These are phyloP conservation scores for Arachis stenosperma DNA, from an alignment of 306 rosid species.

Conservation along the genomic window DNA sequence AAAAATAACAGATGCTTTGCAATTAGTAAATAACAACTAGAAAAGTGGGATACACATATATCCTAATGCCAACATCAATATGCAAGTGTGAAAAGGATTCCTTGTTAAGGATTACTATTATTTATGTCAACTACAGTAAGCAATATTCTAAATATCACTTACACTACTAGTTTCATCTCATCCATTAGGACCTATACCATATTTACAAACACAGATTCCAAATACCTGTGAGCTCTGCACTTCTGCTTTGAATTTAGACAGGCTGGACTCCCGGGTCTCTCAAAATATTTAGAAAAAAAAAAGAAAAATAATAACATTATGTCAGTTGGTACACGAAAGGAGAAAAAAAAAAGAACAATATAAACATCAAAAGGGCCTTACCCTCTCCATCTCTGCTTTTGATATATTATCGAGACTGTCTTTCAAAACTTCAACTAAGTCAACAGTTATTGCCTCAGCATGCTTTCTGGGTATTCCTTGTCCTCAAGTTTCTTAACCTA, in stretches of 20 bases:
- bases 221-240: conserved; percentile 77
- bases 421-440: conserved; percentile 80
- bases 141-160: background rate
- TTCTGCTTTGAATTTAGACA: conserved; percentile 75
- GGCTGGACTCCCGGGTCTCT: conserved; percentile 66
- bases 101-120: background rate
- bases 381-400: conserved; percentile 88
- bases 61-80: background rate
- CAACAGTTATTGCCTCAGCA: conserved; percentile 91
- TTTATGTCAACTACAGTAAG: background rate
- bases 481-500: conserved; percentile 87
- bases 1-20: background rate
- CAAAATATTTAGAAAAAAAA: background rate
- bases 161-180: too few relatives aligned
- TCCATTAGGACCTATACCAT: too few relatives aligned
- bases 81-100: background rate
- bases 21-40: background rate
- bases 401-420: conserved; percentile 82
- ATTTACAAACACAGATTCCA: background rate
- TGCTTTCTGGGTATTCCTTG: conserved; percentile 82
- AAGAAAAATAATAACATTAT: background rate
- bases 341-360: too few relatives aligned
- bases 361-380: conserved; percentile 11
- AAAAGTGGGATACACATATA: background rate
- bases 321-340: background rate